These are phyloP conservation scores for Penicillium canariense DNA, from an alignment of 495 filamentous ascomycete genomes.

Conservation along the genomic window DNA sequence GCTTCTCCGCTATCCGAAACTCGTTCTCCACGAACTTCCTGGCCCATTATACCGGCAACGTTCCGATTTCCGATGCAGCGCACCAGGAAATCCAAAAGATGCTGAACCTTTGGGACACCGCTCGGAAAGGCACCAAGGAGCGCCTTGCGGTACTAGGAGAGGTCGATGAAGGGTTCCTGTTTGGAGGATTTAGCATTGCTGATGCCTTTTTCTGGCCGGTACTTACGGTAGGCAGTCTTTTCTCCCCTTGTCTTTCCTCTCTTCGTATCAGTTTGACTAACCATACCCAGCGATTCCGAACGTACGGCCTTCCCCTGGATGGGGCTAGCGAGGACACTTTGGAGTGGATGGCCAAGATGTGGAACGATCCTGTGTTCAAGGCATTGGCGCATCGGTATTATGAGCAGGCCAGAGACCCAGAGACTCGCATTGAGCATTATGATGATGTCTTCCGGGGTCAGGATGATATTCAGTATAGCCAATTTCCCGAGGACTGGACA, in stretches of 20 bases:
- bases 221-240: slow-evolving; percentile 35
- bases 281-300: slow-evolving; percentile 39
- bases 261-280: neutral
- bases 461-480: slow-evolving; percentile 33
- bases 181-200: slow-evolving; percentile 36
- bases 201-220: slow-evolving; percentile 37
- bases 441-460: slow-evolving; percentile 40
- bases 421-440: slow-evolving; percentile 36
- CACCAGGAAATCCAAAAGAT: slow-evolving; percentile 27
- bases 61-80: slow-evolving; percentile 28
- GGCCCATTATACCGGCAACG: slow-evolving; percentile 31
- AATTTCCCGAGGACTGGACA: slow-evolving; percentile 39
- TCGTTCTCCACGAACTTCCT: slow-evolving; percentile 47
- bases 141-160: slow-evolving; percentile 23
- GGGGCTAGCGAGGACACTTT: slow-evolving; percentile 36
- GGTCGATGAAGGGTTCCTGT: slow-evolving; percentile 27
- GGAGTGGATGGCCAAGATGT: slow-evolving; percentile 47
- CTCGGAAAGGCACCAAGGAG: slow-evolving; percentile 21
- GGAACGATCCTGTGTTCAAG: slow-evolving; percentile 42
- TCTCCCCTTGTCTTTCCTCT: neutral
- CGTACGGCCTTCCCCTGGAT: slow-evolving; percentile 41
- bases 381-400: slow-evolving; percentile 33
- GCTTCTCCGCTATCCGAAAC: slow-evolving; percentile 45
- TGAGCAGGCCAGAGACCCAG: slow-evolving; percentile 37
- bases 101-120: slow-evolving; percentile 22